These are phyloP conservation scores for Nothophytophthora sp. DNA, from an alignment of 352 stramenopile species.

Conservation along the genomic window DNA sequence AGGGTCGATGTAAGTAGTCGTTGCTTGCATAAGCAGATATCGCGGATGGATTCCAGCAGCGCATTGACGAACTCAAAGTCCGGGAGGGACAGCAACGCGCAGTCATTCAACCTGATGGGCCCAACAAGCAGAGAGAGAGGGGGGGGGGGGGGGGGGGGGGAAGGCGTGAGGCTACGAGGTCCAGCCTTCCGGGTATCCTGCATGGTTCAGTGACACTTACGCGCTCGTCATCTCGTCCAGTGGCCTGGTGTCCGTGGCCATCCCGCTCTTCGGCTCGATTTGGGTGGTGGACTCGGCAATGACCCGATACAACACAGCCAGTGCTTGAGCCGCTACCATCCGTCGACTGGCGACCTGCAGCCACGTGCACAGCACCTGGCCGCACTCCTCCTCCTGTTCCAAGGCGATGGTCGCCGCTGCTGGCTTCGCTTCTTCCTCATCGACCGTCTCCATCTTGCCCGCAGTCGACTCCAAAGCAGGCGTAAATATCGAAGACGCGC, in stretches of 20 bases:
- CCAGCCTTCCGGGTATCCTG: no score
- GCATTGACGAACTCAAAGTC: slow-evolving; percentile 67
- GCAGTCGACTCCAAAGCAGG: slow-evolving; percentile 16
- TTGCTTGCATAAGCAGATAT: slow-evolving; percentile 44
- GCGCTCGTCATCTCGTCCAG: slow-evolving; percentile 29
- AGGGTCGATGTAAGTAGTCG: slow-evolving; percentile 26
- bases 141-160: no score
- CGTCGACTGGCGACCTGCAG: slow-evolving; percentile 24
- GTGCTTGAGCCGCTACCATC: slow-evolving; percentile 36
- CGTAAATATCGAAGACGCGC: slow-evolving; percentile 3
- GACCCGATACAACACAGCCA: slow-evolving; percentile 39
- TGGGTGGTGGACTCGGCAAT: slow-evolving; percentile 15
- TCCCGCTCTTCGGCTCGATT: slow-evolving; percentile 20
- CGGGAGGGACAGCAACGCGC: slow-evolving; percentile 27
- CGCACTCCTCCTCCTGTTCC: slow-evolving; percentile 36
- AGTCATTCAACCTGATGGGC: slow-evolving; percentile 34
- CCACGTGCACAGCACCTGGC: slow-evolving; percentile 44
- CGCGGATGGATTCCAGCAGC: slow-evolving; percentile 56
- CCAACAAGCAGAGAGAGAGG: neutral
- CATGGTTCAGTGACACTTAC: no score
- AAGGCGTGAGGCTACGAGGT: no score
- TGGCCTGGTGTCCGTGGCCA: slow-evolving; percentile 19
- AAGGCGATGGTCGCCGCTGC: slow-evolving; percentile 16
- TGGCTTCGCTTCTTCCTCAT: slow-evolving; percentile 35
- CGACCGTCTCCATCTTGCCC: slow-evolving; percentile 20